Evolutionary conservation across 805 yeast species (phyloP).

Genomic region (Wickerhamomyces mucosus): DNA sequence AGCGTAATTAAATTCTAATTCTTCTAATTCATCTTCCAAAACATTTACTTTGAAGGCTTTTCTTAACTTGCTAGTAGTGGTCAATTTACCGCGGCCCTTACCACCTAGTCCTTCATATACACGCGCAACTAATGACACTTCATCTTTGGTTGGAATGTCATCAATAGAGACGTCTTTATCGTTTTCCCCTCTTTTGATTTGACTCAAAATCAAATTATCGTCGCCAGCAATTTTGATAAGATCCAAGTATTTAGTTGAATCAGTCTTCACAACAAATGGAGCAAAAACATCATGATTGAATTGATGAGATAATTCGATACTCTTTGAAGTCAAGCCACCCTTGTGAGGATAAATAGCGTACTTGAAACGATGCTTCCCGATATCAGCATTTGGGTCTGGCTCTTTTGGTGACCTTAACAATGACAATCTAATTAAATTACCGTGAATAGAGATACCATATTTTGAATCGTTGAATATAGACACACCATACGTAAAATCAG

Average conservation of each 20-base stretch:
- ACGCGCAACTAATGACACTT: constrained; percentile 53
- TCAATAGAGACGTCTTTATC: constrained; percentile 46
- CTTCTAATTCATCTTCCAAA: constrained; percentile 29
- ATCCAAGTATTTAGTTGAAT: constrained; percentile 19
- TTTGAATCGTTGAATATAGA: constrained; percentile 75
- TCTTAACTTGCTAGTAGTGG: constrained; percentile 29
- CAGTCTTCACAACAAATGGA: constrained; percentile 9
- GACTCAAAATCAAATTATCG: constrained; percentile 52
- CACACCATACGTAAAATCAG: constrained; percentile 83
- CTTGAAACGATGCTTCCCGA: constrained; percentile 76
- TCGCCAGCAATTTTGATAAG: constrained; percentile 36
- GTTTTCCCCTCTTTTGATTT: constrained; percentile 82
- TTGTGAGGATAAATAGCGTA: constrained; percentile 81
- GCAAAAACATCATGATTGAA: constrained; percentile 48
- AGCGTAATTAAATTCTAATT: constrained; percentile 16
- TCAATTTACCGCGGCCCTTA: constrained; percentile 40
- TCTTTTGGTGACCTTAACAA: constrained; percentile 85
- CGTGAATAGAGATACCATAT: constrained; percentile 90
- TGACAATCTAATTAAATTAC: constrained; percentile 83
- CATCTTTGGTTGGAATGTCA: constrained; percentile 36
- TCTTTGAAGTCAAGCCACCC: constrained; percentile 53
- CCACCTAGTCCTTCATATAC: constrained; percentile 90
- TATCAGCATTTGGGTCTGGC: constrained; percentile 92
- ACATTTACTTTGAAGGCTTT: constrained; percentile 24
- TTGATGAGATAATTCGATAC: constrained; percentile 68